Evolutionary conservation across 306 rosid genomes (phyloP), one percentile per base, ranked within the genome.

Genomic region (Dalbergia cultrata): DNA sequence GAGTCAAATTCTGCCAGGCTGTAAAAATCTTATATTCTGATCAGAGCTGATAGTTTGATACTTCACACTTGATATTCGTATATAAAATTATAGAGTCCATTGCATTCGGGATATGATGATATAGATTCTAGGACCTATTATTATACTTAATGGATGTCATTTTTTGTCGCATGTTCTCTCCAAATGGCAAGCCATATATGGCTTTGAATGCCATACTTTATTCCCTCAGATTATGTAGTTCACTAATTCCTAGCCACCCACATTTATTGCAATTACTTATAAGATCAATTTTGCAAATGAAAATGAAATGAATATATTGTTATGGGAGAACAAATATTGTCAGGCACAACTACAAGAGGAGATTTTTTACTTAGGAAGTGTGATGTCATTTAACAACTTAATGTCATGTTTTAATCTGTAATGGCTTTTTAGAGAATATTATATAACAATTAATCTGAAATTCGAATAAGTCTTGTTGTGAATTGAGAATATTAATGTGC

Each of bases 1-100:
- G 65, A 35, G 43, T 68, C 58, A 50, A 60, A 68, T 69, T 69
- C 72, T 52, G 74, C 73, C 77, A 81, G 81, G 47, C 71, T 75
- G 77, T 75, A 68, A 33, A 78, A 80, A 76, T 71, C 57, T 22
- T 66, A 80, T 34, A 54, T 73, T 45, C 71, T 78, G 59, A 67
- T 76, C 16, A 13, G 63, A 59, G 18, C 43, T 60, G 58, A 78
- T 57, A 60, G 18, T 72, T 54, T 57, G 86, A 72, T 44, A 72
- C 71, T 54, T 64, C 17, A 62, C 54, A 57, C 70, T 18, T 70
- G 19, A 67, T 60, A 64, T 58, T 72, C 67, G 64, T 8, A 44
- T 69, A 83, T 43, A 65, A 78, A 43, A 26, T 26, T 26, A 26
- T 0, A 47, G 43, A 54, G 8, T 35, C 11, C 52, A 68, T 68